Evolutionary conservation across 345 rosid genomes (phyloP).

Genomic region (Psidium friedrichsthalianum): DNA sequence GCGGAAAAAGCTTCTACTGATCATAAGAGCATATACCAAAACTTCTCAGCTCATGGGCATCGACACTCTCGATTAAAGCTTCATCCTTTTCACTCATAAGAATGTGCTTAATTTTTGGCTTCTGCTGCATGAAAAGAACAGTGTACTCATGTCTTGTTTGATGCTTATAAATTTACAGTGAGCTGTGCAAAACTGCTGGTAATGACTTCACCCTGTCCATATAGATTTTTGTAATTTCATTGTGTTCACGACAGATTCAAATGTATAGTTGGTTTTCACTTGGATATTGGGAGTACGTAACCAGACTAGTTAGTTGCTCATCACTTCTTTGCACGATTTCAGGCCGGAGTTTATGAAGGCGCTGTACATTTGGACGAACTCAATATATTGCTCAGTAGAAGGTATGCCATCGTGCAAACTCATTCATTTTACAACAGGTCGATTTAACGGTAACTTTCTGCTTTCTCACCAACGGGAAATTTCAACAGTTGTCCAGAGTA

Average conservation of each 20-base stretch:
- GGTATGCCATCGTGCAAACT: conserved; percentile 20
- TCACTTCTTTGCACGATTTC: background rate
- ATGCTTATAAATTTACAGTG: background rate
- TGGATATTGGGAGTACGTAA: background rate
- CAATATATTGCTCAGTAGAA: conserved; percentile 44
- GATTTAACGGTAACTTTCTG: background rate
- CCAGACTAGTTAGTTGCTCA: background rate
- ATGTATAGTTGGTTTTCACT: background rate
- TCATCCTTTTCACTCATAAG: background rate
- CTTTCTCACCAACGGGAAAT: background rate
- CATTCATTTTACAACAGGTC: background rate
- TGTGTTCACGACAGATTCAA: background rate
- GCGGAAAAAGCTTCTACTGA: background rate
- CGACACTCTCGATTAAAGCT: background rate
- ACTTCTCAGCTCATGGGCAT: background rate
- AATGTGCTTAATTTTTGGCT: background rate
- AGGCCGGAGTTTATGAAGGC: conserved; percentile 61
- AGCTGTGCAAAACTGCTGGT: background rate
- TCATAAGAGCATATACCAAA: background rate
- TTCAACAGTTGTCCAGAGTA: conserved; percentile 50
- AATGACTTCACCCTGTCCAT: background rate
- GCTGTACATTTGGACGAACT: conserved; percentile 83
- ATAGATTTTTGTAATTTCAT: background rate
- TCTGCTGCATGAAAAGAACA: background rate
- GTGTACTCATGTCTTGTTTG: background rate